phyloP scores from a whole-genome alignment of 2,329 filamentous ascomycete genomes.

The Pezicula neosporulosa region DNA sequence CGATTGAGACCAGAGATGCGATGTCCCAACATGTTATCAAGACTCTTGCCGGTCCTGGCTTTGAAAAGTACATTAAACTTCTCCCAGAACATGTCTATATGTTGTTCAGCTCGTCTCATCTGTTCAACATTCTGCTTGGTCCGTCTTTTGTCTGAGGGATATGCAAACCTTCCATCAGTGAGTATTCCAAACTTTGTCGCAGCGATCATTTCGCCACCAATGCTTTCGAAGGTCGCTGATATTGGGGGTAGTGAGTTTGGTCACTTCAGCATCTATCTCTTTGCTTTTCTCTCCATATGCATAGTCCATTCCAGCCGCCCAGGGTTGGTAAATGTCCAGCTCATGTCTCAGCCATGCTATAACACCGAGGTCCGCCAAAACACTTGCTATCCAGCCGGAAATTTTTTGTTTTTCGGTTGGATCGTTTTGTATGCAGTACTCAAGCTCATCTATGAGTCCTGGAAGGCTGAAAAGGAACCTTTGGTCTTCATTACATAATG shows the following conservation, averaged over 20 bases:
- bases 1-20: conserved; percentile 29
- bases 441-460: conserved; percentile 15
- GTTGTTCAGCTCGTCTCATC: conserved; percentile 42
- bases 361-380: conserved; percentile 12
- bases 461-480: conserved; percentile 5
- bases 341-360: conserved; percentile 11
- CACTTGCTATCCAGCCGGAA: conserved; percentile 11
- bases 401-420: conserved; percentile 13
- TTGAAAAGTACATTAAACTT: conserved; percentile 24
- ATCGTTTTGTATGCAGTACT: conserved; percentile 10
- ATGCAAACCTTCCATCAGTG: conserved; percentile 25
- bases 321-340: conserved; percentile 17
- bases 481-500: conserved; percentile 8
- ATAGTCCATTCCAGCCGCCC: conserved; percentile 12
- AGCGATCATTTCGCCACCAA: neutral
- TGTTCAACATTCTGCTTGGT: conserved; percentile 40
- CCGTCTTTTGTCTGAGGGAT: conserved; percentile 43
- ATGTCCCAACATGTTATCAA: conserved; percentile 8
- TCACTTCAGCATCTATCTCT: conserved; percentile 3
- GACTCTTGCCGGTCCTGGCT: conserved; percentile 8
- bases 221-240: neutral
- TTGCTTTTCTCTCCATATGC: neutral
- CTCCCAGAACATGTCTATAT: conserved; percentile 45
- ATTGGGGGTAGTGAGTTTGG: neutral
- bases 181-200: conserved; percentile 8